These are phyloP conservation scores for Fonsecaea multimorphosa DNA, from an alignment of 2,329 filamentous ascomycete species.

Conservation along the genomic window DNA sequence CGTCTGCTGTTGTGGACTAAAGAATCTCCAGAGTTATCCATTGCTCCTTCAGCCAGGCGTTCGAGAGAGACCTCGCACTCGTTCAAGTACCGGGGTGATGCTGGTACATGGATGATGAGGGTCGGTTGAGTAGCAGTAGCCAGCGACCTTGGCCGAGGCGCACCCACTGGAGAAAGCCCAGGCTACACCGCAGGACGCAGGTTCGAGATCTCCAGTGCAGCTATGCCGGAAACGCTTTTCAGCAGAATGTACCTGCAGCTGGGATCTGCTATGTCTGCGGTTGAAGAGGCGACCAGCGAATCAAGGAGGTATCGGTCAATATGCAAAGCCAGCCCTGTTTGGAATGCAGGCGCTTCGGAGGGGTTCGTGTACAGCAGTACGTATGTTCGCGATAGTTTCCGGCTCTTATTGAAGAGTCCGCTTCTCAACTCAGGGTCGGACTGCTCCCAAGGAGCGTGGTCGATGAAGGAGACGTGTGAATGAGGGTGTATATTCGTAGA, in stretches of 20 bases:
- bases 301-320: conserved; percentile 20
- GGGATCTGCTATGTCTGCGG: conserved; percentile 21
- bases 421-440: background rate
- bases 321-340: conserved; percentile 28
- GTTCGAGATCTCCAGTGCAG: conserved; percentile 17
- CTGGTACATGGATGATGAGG: conserved; percentile 19
- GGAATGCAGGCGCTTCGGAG: conserved; percentile 21
- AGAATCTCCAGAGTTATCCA: conserved; percentile 27
- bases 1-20: conserved; percentile 35
- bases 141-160: conserved; percentile 13
- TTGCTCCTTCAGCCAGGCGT: conserved; percentile 19
- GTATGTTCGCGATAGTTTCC: conserved; percentile 16
- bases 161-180: conserved; percentile 13
- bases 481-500: background rate
- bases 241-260: conserved; percentile 31
- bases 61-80: conserved; percentile 1
- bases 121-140: background rate
- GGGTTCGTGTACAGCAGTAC: conserved; percentile 8
- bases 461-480: conserved; percentile 1
- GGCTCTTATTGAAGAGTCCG: conserved; percentile 10
- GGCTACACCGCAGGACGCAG: conserved; percentile 32
- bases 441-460: background rate
- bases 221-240: conserved; percentile 22
- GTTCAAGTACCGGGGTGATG: conserved; percentile 21
- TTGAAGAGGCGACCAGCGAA: conserved; percentile 28